Base-by-base conservation (phyloP, 176 grass and related monocot species). In the Dactylis glomerata region DNA sequence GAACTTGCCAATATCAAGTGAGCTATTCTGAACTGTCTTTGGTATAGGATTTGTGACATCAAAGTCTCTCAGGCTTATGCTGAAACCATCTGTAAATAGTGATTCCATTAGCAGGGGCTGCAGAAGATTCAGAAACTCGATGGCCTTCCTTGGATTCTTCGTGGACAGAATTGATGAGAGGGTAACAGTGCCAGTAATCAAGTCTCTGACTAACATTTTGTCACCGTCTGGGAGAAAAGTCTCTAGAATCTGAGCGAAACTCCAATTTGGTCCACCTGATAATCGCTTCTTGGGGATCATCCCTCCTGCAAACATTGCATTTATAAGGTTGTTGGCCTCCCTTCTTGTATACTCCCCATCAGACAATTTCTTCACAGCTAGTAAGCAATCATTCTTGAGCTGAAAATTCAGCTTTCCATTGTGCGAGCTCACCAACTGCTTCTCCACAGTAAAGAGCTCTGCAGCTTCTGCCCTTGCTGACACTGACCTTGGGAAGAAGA, bases 31-130 rank as follows among this genome's bases (percentile, higher is more conserved):
- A 46, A 75, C 62, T 64, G 24, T 20, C 64, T 88, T 26, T 36
- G 81, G 42, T 38, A 74, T 71, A 78, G 36, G 23, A 63, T 69
- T 79, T 42, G 58, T 86, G 34, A 81, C n/a, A 62, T 69, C 7
- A 41, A 94, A 89, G 81, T 87, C 89, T 79, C 69, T 87, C 81
- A 94, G 84, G 30, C 64, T 89, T 34, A 89, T 13, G 78, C 89
- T 94, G 79, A 94, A 94, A 61, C 83, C 89, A 82, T 94, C 89
- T 24, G 78, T 85, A 79, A 63, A 56, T 59, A 94, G 14, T 67
- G 70, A 81, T 80, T 94, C 92, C 92, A 91, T 91, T 19, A 94
- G 62, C 41, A 94, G 66, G 77, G 89, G 92, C 76, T 94, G 92
- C 46, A 91, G 52, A 72, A 88, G 66, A 82, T 94, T 91, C 27